Evolutionary conservation across 352 stramenopile species (phyloP).

Genomic region (Globisporangium echinulatum): DNA sequence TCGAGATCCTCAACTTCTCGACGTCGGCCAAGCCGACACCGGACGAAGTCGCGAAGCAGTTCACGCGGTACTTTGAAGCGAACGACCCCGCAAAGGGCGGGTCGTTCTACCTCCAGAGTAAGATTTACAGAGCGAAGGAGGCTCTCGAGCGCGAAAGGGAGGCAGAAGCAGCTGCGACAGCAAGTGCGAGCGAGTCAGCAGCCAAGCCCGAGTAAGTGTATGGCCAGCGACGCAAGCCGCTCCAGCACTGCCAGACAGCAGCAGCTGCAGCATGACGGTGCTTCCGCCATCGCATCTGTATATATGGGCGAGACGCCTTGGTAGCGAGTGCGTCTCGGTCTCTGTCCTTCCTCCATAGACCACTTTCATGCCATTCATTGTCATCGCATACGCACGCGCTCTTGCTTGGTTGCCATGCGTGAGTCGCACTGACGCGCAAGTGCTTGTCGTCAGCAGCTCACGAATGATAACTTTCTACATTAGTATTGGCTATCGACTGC

Average conservation of each 20-base stretch:
- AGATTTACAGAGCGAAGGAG: constrained; percentile 90
- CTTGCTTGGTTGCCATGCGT: neutral
- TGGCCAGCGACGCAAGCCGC: neutral
- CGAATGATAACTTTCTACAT: no score
- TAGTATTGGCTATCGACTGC: no score
- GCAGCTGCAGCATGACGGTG: no score
- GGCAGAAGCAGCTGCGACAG: constrained; percentile 11
- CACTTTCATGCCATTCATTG: no score
- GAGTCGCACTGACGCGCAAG: neutral
- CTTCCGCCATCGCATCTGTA: neutral
- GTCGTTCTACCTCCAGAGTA: constrained; percentile 91
- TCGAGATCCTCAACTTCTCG: constrained; percentile 82
- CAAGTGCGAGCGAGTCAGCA: constrained; percentile 21
- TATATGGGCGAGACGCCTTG: neutral
- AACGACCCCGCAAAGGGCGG: constrained; percentile 88
- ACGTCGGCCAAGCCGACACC: constrained; percentile 33
- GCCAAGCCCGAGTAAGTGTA: neutral
- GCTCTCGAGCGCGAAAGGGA: constrained; percentile 42
- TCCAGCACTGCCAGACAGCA: neutral
- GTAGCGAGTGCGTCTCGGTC: no score
- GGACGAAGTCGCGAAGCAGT: constrained; percentile 80
- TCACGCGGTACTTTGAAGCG: constrained; percentile 81
- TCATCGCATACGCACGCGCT: no score
- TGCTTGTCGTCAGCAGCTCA: no score
- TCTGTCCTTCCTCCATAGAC: no score